Base-by-base conservation (phyloP, 139 green algal genomes). In the Penium margaritaceum region DNA sequence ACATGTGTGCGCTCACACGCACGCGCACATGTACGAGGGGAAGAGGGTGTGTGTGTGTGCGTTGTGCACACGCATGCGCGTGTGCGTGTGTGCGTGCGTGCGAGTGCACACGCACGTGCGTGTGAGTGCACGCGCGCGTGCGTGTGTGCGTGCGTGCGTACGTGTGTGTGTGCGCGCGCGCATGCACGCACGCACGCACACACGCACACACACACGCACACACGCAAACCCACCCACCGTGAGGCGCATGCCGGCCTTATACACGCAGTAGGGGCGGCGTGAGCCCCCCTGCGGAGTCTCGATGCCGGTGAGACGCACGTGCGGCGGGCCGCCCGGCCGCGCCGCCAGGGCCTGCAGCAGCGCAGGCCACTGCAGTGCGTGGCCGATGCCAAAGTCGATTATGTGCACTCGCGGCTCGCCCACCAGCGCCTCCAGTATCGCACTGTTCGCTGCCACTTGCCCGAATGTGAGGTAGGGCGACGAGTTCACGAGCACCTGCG, bases 361-460 rank as follows among this genome's bases (percentile, higher is more conserved):
- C 12, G 68, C 27, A 0, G 46, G 68, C 68, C 68, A 76, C 46
- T 76, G 68, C 1, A 76, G 32, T 2, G 34, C 68, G 41, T 68
- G 60, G 12, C 68, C 68, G 17, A 65, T 70, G 17, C 68, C 68
- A 68, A 60, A 76, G 60, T 76, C 68, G 29, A 76, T 46, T 29
- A 76, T 70, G 68, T 76, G 68, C 30, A 76, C 68, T 0, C 68
- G 27, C 1, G n/a, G 33, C 14, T 70, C 46, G 29, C 60, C 68
- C n/a, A 21, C 41, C 27, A 76, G n/a, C 0, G 68, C 68, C 38
- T 70, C 68, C 53, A 76, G 60, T 24, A 76, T 76, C 19, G 68
- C 53, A 30, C 68, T 76, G 33, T 76, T 76, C 14, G 68, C 68
- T 30, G 68, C 68, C 1, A 76, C 68, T 47, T 69, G 68, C 15